Percentiles rank a stretch among this genome's conserved stretches.
These are phyloP conservation scores for Alternaria postmessia DNA, from an alignment of 2,329 filamentous ascomycete genomes.

Conservation along the genomic window DNA sequence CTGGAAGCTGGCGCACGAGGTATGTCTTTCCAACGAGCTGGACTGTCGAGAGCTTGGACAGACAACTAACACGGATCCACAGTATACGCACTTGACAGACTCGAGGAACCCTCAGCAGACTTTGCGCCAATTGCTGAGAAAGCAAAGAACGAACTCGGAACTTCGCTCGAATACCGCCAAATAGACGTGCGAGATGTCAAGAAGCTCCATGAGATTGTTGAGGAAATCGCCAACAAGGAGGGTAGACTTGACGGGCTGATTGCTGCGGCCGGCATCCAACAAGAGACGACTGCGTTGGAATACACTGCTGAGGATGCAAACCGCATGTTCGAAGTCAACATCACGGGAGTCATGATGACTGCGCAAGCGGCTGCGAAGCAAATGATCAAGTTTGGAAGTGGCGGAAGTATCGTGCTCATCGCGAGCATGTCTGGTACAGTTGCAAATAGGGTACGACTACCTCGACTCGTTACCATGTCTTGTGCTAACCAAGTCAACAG, in stretches of 20 bases:
- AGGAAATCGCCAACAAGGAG: slow-evolving; percentile 72
- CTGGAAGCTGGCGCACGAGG: slow-evolving; percentile 77
- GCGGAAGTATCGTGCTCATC: slow-evolving; percentile 69
- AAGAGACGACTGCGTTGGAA: slow-evolving; percentile 83
- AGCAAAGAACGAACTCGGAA: slow-evolving; percentile 70
- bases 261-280: slow-evolving; percentile 77
- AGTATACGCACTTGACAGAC: slow-evolving; percentile 73
- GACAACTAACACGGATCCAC: slow-evolving; percentile 1
- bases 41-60: neutral
- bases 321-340: slow-evolving; percentile 68
- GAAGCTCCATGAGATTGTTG: slow-evolving; percentile 71
- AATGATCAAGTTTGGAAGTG: slow-evolving; percentile 67
- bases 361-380: slow-evolving; percentile 69
- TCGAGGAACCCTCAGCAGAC: slow-evolving; percentile 65
- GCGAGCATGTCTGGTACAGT: slow-evolving; percentile 69
- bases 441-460: slow-evolving; percentile 66
- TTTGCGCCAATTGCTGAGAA: slow-evolving; percentile 72
- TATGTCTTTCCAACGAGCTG: slow-evolving; percentile 33
- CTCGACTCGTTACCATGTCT: neutral
- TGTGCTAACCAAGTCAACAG: slow-evolving; percentile 48
- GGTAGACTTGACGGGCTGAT: slow-evolving; percentile 82
- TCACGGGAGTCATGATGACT: slow-evolving; percentile 70
- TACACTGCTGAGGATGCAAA: slow-evolving; percentile 71
- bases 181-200: slow-evolving; percentile 80
- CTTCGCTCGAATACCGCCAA: slow-evolving; percentile 75